phyloP scores from a whole-genome alignment of 495 filamentous ascomycete genomes.

The Platismatia glauca region DNA sequence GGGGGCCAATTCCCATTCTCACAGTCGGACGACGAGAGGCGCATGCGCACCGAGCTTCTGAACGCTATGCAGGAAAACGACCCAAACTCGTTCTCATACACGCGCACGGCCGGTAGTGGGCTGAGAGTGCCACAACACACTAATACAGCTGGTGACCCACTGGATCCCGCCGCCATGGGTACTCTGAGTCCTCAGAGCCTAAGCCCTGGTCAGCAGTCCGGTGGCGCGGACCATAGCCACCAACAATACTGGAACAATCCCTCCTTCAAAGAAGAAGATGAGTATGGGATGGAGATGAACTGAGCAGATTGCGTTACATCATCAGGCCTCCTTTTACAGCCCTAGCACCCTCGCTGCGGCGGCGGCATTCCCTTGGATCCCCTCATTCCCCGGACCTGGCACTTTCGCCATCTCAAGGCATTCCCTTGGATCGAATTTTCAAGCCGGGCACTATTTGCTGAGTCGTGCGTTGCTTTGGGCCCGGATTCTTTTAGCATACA shows the following conservation, averaged over 20 bases:
- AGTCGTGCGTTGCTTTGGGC: background rate
- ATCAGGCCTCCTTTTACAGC: background rate
- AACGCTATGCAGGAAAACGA: conserved; percentile 76
- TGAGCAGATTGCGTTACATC: conserved; percentile 23
- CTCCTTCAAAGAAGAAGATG: conserved; percentile 87
- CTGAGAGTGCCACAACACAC: conserved; percentile 89
- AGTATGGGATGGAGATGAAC: conserved; percentile 74
- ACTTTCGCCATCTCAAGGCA: conserved; percentile 3
- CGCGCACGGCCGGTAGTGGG: conserved; percentile 71
- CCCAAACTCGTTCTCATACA: conserved; percentile 64
- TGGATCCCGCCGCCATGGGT: conserved; percentile 39
- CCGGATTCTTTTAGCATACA: conserved; percentile 2
- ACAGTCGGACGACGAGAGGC: conserved; percentile 80
- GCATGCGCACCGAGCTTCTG: conserved; percentile 86
- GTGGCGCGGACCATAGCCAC: conserved; percentile 44
- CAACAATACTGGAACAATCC: conserved; percentile 59
- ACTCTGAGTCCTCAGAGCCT: conserved; percentile 52
- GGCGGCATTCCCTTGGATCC: background rate
- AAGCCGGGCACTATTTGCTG: background rate
- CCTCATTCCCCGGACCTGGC: background rate
- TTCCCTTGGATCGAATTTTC: background rate
- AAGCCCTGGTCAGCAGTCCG: conserved; percentile 61
- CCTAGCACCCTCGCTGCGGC: background rate
- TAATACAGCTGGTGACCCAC: conserved; percentile 73
- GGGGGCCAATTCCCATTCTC: conserved; percentile 74